These are phyloP conservation scores for Spathaspora hagerdaliae DNA, from an alignment of 805 yeast genomes.

Conservation along the genomic window DNA sequence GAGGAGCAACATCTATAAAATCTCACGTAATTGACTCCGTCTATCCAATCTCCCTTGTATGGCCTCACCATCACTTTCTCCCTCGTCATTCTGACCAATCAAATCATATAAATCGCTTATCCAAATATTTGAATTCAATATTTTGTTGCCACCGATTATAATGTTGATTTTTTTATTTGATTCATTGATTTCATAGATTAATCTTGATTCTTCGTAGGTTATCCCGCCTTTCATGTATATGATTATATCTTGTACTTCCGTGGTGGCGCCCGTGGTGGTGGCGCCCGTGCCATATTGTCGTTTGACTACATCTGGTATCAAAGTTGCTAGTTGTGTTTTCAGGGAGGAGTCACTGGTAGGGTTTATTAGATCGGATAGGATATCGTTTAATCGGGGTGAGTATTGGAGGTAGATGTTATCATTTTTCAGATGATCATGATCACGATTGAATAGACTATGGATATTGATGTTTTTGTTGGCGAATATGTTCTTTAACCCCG, in stretches of 20 bases:
- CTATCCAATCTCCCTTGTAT: slow-evolving; percentile 7
- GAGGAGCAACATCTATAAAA: slow-evolving; percentile 12
- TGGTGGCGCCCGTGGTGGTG: slow-evolving; percentile 13
- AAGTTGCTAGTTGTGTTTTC: slow-evolving; percentile 21
- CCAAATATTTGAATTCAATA: slow-evolving; percentile 34
- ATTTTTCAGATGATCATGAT: slow-evolving; percentile 16
- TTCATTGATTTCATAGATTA: slow-evolving; percentile 58
- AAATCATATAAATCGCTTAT: slow-evolving; percentile 28
- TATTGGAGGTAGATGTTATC: slow-evolving; percentile 84
- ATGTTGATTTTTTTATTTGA: slow-evolving; percentile 53
- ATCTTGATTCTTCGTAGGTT: slow-evolving; percentile 87
- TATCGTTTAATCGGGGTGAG: slow-evolving; percentile 61
- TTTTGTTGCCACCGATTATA: slow-evolving; percentile 52
- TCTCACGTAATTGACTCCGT: slow-evolving; percentile 36
- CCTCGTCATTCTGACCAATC: slow-evolving; percentile 8
- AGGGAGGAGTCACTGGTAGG: slow-evolving; percentile 3
- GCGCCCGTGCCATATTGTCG: slow-evolving; percentile 20
- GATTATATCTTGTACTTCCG: slow-evolving; percentile 60
- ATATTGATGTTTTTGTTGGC: slow-evolving; percentile 30
- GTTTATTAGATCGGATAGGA: slow-evolving; percentile 20
- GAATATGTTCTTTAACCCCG: slow-evolving; percentile 23
- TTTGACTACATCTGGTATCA: slow-evolving; percentile 35
- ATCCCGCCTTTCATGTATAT: slow-evolving; percentile 81
- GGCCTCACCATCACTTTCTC: not conserved
- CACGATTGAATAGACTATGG: slow-evolving; percentile 24